Evolutionary conservation across 2,329 filamentous ascomycete species (phyloP).

Genomic region (Aureobasidium mangrovei): DNA sequence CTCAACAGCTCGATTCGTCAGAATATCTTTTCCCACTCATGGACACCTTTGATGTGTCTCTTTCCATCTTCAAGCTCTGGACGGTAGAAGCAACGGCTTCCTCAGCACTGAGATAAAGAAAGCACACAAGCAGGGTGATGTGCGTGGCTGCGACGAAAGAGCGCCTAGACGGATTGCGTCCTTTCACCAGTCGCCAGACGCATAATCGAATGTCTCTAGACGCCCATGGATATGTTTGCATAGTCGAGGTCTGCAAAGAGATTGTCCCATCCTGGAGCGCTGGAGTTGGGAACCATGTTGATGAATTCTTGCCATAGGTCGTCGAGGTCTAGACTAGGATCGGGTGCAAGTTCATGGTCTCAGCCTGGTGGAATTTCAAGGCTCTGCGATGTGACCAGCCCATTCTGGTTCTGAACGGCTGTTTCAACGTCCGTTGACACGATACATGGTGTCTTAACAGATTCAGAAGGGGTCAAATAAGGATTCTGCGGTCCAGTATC

Average conservation of each 20-base stretch:
- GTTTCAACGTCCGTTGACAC: too few relatives aligned
- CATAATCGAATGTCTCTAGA: neutral
- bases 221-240: neutral
- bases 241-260: slow-evolving; percentile 2
- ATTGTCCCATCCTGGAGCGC: slow-evolving; percentile 1
- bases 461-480: neutral
- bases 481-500: neutral
- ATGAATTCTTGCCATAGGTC: slow-evolving; percentile 22
- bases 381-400: neutral
- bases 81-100: too few relatives aligned
- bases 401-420: neutral
- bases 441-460: neutral
- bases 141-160: too few relatives aligned
- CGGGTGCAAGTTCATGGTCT: neutral
- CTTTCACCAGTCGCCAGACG: too few relatives aligned
- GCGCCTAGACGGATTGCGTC: too few relatives aligned
- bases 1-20: too few relatives aligned
- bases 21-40: too few relatives aligned
- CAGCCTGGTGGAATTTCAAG: neutral
- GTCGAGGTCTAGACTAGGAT: slow-evolving; percentile 18
- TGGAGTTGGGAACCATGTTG: slow-evolving; percentile 15
- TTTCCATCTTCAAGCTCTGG: too few relatives aligned
- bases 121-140: too few relatives aligned
- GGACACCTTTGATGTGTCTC: too few relatives aligned
- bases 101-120: too few relatives aligned